Evolutionary conservation across 805 yeast genomes (phyloP).

Genomic region (Candida nonsorbophila): DNA sequence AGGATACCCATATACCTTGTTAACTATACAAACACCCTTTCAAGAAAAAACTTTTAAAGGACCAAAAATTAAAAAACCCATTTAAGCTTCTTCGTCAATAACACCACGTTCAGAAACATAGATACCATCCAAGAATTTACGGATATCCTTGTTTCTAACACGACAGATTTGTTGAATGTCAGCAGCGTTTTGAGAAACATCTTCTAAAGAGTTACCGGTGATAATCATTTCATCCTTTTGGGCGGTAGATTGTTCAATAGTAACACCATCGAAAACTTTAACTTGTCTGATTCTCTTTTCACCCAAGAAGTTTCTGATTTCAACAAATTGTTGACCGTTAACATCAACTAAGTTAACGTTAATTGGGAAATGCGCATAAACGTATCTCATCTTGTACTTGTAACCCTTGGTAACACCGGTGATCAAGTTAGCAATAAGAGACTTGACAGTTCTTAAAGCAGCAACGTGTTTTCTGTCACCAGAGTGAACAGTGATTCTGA

Average conservation of each 20-base stretch:
- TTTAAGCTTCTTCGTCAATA: constrained; percentile 59
- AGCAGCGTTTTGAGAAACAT: constrained; percentile 97
- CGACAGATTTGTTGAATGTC: constrained; percentile 97
- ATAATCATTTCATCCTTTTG: constrained; percentile 94
- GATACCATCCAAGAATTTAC: constrained; percentile 99
- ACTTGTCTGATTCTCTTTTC: constrained; percentile 95
- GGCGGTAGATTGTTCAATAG: constrained; percentile 69
- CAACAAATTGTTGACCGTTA: constrained; percentile 71
- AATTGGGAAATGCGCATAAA: constrained; percentile 99
- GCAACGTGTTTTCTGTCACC: constrained; percentile 99
- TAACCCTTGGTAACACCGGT: constrained; percentile 99
- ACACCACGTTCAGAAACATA: constrained; percentile 95
- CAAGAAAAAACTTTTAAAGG: constrained; percentile 3
- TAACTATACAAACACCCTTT: constrained; percentile 10
- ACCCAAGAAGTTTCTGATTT: constrained; percentile 99
- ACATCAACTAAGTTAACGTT: constrained; percentile 87
- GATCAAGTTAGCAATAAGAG: constrained; percentile 88
- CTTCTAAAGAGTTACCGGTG: constrained; percentile 94
- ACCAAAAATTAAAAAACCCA: background rate
- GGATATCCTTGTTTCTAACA: constrained; percentile 99
- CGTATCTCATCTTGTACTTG: constrained; percentile 99
- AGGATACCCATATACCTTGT: constrained; percentile 7
- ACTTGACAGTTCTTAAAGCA: constrained; percentile 96
- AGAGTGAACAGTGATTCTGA: constrained; percentile 91
- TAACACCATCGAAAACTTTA: constrained; percentile 84